Conservation (phyloP, 768 basidiomycete species). For the Melanogaster broomeanus region DNA sequence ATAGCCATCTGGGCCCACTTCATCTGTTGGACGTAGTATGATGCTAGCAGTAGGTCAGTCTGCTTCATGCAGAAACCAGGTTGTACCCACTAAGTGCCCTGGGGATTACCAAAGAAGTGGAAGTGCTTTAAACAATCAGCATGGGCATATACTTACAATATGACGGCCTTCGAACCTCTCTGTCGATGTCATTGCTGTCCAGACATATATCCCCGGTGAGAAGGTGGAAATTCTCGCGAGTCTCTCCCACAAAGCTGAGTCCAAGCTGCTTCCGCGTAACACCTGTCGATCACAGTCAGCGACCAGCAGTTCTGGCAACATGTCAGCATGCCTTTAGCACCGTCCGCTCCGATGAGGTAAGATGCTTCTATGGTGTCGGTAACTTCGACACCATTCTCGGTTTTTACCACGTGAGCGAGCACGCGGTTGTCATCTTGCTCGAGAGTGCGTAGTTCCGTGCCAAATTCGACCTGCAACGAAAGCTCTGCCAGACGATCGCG, state of each 20-base stretch:
- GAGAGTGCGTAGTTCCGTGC: slow-evolving; percentile 35
- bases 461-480: slow-evolving; percentile 33
- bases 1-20: slow-evolving; percentile 26
- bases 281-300: neutral
- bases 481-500: slow-evolving; percentile 1
- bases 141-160: slow-evolving; percentile 31
- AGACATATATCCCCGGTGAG: slow-evolving; percentile 40
- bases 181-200: slow-evolving; percentile 34
- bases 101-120: slow-evolving; percentile 48
- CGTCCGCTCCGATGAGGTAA: slow-evolving; percentile 17
- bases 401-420: slow-evolving; percentile 9
- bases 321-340: slow-evolving; percentile 13
- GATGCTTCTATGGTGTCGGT: slow-evolving; percentile 1
- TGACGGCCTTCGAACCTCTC: neutral
- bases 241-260: slow-evolving; percentile 28
- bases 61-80: neutral
- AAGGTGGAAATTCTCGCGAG: slow-evolving; percentile 25
- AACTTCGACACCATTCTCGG: neutral
- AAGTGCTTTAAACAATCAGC: slow-evolving; percentile 33
- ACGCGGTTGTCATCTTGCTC: slow-evolving; percentile 36
- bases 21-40: slow-evolving; percentile 36
- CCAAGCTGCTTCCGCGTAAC: slow-evolving; percentile 7
- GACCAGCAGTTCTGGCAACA: neutral
- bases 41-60: slow-evolving; percentile 20
- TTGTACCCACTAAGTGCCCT: neutral